These are phyloP conservation scores for Suillus weaverae DNA, from an alignment of 768 basidiomycete genomes.

Conservation along the genomic window DNA sequence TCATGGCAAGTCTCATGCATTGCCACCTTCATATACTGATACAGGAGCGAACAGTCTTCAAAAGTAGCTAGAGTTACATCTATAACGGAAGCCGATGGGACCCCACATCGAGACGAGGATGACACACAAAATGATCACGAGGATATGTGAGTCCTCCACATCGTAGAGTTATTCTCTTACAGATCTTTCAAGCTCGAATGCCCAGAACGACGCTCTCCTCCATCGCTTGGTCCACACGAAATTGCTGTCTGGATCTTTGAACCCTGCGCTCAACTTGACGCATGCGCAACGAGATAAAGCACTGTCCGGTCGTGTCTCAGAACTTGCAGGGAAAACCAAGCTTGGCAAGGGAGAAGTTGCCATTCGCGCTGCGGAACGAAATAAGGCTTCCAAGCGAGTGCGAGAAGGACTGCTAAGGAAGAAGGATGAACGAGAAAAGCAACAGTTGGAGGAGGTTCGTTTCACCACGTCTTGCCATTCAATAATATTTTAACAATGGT, in stretches of 20 bases:
- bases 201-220: constrained; percentile 74
- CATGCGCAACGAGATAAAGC: constrained; percentile 74
- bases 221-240: constrained; percentile 81
- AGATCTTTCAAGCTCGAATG: constrained; percentile 55
- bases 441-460: constrained; percentile 68
- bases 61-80: constrained; percentile 62
- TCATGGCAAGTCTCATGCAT: constrained; percentile 60
- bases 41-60: constrained; percentile 56
- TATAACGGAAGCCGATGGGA: constrained; percentile 25
- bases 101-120: constrained; percentile 13
- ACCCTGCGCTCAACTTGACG: constrained; percentile 58
- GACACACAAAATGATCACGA: not conserved
- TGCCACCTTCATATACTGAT: not conserved
- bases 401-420: constrained; percentile 69
- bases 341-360: constrained; percentile 72
- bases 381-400: constrained; percentile 69
- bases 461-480: not conserved
- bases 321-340: constrained; percentile 65
- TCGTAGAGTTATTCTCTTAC: not conserved
- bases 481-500: constrained; percentile 11
- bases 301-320: constrained; percentile 73
- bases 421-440: constrained; percentile 53
- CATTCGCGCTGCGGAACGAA: constrained; percentile 62
- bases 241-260: constrained; percentile 71
- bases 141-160: not conserved